These are phyloP conservation scores for Mycotypha africana DNA, from an alignment of 371 early-diverging fungal species.

Conservation along the genomic window DNA sequence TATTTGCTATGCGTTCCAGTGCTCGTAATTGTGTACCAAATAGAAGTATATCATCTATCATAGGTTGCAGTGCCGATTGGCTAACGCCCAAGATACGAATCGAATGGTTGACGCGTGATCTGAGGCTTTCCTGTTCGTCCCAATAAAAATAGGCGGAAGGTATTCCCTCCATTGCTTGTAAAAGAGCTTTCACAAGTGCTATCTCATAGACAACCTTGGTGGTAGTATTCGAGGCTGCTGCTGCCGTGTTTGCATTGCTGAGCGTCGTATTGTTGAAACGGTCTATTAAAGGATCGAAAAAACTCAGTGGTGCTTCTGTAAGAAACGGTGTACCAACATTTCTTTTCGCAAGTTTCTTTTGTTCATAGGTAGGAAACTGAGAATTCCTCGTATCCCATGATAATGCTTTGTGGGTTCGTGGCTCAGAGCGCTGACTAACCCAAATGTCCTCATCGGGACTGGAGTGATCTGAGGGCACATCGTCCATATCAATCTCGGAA, in stretches of 20 bases:
- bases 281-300: too few species aligned
- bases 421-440: background rate
- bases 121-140: conserved; percentile 4
- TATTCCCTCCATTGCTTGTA: conserved; percentile 21
- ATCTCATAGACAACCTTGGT: conserved; percentile 11
- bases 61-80: conserved; percentile 11
- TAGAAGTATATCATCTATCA: conserved; percentile 23
- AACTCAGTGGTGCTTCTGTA: conserved; percentile 25
- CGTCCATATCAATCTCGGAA: too few species aligned
- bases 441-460: conserved; percentile 15
- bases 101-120: conserved; percentile 3
- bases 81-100: conserved; percentile 43
- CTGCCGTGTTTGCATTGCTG: too few species aligned
- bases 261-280: too few species aligned
- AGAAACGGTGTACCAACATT: conserved; percentile 32
- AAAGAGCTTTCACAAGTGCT: conserved; percentile 11
- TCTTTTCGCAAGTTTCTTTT: conserved; percentile 6
- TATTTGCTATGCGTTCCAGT: conserved; percentile 22
- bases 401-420: conserved; percentile 1
- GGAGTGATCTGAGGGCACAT: too few species aligned
- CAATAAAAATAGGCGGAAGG: conserved; percentile 31
- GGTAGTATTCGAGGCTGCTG: conserved; percentile 32
- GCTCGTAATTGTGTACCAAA: conserved; percentile 32
- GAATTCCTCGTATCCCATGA: conserved; percentile 15
- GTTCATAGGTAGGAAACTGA: conserved; percentile 6